These are phyloP conservation scores for Venturia carpophila DNA, from an alignment of 2,329 filamentous ascomycete genomes.

Conservation along the genomic window DNA sequence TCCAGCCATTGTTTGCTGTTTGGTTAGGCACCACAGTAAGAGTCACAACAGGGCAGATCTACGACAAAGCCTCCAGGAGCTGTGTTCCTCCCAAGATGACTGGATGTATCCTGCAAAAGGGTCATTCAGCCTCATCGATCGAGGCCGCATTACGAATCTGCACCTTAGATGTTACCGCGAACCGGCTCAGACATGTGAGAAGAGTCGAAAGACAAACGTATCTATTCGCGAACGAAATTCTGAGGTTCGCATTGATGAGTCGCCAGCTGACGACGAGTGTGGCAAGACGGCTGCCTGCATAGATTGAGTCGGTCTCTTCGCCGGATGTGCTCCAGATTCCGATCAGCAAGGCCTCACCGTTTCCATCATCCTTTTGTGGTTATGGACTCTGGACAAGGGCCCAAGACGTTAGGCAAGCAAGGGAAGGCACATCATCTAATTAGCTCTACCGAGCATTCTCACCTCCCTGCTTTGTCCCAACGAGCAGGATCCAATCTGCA, in stretches of 20 bases:
- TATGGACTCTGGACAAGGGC: background rate
- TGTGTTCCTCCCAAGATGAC: background rate
- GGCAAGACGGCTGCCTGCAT: background rate
- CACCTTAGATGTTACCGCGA: background rate
- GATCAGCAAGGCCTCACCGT: constrained; percentile 1
- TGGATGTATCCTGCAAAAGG: background rate
- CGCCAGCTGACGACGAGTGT: background rate
- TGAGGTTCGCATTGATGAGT: background rate
- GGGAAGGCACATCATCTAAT: background rate
- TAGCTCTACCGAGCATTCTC: background rate
- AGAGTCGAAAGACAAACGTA: background rate
- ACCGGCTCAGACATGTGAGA: background rate
- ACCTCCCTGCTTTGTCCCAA: background rate
- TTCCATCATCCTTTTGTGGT: background rate
- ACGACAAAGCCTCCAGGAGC: background rate
- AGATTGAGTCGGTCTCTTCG: background rate
- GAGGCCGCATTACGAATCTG: background rate
- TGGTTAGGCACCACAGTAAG: background rate
- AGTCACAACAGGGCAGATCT: constrained; percentile 8
- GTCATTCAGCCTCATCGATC: constrained; percentile 8
- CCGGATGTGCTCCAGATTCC: background rate
- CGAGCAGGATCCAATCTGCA: no score
- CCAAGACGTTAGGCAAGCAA: constrained; percentile 8
- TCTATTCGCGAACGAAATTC: background rate
- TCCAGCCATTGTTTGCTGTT: background rate